A percentile compares a stretch with the other conserved stretches of the same genome.
phyloP scores from a whole-genome alignment of 139 green algal species.

The Ettlia oleoabundans region DNA sequence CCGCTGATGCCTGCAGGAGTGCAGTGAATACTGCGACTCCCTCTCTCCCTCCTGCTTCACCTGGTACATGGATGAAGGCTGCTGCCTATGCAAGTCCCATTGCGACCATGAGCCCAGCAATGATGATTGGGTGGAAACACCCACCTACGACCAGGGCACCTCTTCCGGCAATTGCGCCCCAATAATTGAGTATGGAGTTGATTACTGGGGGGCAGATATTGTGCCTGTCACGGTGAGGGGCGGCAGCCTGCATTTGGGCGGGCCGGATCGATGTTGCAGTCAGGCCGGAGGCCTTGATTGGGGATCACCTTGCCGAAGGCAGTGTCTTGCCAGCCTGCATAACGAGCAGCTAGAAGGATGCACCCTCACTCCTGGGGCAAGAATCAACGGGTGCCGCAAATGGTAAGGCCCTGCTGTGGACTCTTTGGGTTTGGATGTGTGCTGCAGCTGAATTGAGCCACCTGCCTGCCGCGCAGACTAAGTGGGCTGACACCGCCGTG shows the following conservation, averaged over 20 bases:
- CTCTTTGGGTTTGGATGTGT: too few relatives aligned
- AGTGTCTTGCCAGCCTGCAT: too few relatives aligned
- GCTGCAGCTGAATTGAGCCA: not conserved
- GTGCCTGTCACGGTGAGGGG: constrained; percentile 21
- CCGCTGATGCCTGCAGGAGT: too few relatives aligned
- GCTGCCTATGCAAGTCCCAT: constrained; percentile 20
- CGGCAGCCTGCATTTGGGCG: too few relatives aligned
- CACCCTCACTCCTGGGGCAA: too few relatives aligned
- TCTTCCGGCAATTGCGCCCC: not conserved
- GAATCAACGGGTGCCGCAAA: too few relatives aligned
- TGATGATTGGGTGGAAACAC: not conserved
- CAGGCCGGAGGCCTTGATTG: too few relatives aligned
- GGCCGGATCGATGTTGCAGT: too few relatives aligned
- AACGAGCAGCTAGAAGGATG: too few relatives aligned
- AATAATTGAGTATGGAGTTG: not conserved
- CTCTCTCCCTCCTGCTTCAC: not conserved
- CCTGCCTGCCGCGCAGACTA: constrained; percentile 6
- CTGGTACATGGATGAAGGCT: not conserved
- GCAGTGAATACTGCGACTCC: too few relatives aligned
- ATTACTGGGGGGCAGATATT: constrained; percentile 4
- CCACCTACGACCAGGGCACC: not conserved
- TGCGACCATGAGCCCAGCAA: not conserved
- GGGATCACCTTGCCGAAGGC: too few relatives aligned
- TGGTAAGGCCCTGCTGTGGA: too few relatives aligned
- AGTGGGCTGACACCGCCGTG: constrained; percentile 30